phyloP scores from a whole-genome alignment of 106 monocot genomes.

The Platanthera zijinensis region DNA sequence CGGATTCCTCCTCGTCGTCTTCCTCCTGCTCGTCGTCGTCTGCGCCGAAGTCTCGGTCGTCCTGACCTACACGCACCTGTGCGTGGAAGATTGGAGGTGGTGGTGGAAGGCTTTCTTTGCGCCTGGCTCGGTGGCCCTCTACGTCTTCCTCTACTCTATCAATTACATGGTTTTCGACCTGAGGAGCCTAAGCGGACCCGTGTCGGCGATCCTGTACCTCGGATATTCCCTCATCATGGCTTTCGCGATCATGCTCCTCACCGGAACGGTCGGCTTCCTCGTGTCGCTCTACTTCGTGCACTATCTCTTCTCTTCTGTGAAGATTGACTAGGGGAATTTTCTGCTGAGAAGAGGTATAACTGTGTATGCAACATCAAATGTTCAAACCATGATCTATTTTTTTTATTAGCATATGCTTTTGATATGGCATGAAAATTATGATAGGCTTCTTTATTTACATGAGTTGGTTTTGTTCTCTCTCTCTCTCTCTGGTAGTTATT shows the following conservation, averaged over 20 bases:
- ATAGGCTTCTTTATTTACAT: not conserved
- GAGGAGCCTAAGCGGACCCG: slow-evolving; percentile 22
- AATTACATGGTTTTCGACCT: slow-evolving; percentile 28
- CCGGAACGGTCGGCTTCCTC: slow-evolving; percentile 20
- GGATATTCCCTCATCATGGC: slow-evolving; percentile 25
- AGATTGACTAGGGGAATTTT: slow-evolving; percentile 15
- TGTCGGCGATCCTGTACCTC: slow-evolving; percentile 18
- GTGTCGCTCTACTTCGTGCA: slow-evolving; percentile 22
- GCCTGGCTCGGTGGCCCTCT: slow-evolving; percentile 20
- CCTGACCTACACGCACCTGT: slow-evolving; percentile 24
- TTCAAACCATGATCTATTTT: not conserved
- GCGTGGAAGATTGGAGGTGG: slow-evolving; percentile 31
- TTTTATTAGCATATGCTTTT: not conserved
- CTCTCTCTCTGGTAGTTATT: not conserved
- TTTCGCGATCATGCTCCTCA: slow-evolving; percentile 16
- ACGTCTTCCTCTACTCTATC: slow-evolving; percentile 24
- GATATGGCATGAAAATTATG: slow-evolving; percentile 4
- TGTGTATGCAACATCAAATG: not conserved
- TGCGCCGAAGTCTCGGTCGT: slow-evolving; percentile 26
- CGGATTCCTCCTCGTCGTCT: slow-evolving; percentile 22
- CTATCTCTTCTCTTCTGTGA: slow-evolving; percentile 25
- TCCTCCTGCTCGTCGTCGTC: slow-evolving; percentile 20
- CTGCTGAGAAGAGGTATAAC: not conserved
- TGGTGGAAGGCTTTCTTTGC: slow-evolving; percentile 36
- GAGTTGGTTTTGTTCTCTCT: not conserved